phyloP scores from a whole-genome alignment of 768 basidiomycete genomes.

The Megacollybia marginata region DNA sequence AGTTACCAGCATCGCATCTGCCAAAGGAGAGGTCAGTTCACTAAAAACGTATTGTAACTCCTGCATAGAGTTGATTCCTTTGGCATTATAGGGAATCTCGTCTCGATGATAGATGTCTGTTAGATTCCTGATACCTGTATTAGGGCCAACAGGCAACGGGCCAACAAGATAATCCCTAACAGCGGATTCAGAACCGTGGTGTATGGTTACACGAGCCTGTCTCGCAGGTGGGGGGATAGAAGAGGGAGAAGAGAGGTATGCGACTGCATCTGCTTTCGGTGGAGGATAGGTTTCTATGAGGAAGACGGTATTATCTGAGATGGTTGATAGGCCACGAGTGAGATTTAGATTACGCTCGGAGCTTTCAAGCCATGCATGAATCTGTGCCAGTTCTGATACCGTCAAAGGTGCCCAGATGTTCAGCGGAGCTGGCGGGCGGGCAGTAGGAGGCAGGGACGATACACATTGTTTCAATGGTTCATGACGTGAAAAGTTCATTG shows the following conservation, averaged over 20 bases:
- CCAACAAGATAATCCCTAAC: slow-evolving; percentile 53
- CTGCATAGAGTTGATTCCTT: slow-evolving; percentile 24
- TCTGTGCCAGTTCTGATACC: slow-evolving; percentile 31
- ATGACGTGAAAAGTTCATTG: no score
- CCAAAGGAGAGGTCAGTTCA: slow-evolving; percentile 26
- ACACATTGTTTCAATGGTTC: slow-evolving; percentile 24
- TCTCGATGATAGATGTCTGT: slow-evolving; percentile 46
- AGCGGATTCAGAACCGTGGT: slow-evolving; percentile 34
- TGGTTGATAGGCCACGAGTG: slow-evolving; percentile 20
- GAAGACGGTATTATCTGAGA: slow-evolving; percentile 44
- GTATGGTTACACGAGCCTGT: slow-evolving; percentile 43
- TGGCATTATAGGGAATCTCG: slow-evolving; percentile 48
- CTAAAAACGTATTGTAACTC: slow-evolving; percentile 25
- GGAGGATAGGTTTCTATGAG: slow-evolving; percentile 45
- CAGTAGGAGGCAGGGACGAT: slow-evolving; percentile 21
- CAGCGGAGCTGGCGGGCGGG: slow-evolving; percentile 30
- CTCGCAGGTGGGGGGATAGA: slow-evolving; percentile 21
- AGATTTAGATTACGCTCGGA: slow-evolving; percentile 40
- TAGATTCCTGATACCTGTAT: slow-evolving; percentile 33
- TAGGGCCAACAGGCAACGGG: slow-evolving; percentile 38
- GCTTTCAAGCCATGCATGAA: slow-evolving; percentile 38
- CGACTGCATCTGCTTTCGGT: slow-evolving; percentile 37
- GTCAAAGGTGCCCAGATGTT: slow-evolving; percentile 51
- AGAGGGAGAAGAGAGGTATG: slow-evolving; percentile 32
- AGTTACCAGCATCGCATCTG: slow-evolving; percentile 34